Conservation (phyloP, 1,284 basidiomycete species). For the Cutaneotrichosporon cutaneum region DNA sequence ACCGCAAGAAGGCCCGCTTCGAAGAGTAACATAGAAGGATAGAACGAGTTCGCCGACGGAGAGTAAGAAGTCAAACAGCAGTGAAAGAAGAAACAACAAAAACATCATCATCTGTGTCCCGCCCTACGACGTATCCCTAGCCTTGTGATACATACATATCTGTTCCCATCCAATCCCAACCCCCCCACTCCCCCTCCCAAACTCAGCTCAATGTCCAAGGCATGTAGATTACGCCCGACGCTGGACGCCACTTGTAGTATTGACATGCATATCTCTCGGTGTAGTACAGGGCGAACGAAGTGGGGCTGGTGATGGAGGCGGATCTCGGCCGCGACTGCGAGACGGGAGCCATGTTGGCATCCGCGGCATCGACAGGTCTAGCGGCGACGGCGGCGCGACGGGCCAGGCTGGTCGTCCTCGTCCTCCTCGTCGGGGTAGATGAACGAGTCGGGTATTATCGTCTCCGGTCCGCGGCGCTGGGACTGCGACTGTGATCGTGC, state of each 20-base stretch:
- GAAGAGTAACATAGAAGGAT: slow-evolving; percentile 1
- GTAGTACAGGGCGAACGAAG: background rate
- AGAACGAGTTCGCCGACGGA: background rate
- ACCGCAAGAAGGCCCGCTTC: slow-evolving; percentile 8
- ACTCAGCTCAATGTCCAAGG: background rate
- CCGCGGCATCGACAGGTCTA: background rate
- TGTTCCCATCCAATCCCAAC: background rate
- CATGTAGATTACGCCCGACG: slow-evolving; percentile 8
- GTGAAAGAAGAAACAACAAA: slow-evolving; percentile 2
- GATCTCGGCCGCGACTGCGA: background rate
- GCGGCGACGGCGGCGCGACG: background rate
- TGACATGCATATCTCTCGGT: slow-evolving; percentile 6
- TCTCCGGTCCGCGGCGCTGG: slow-evolving; percentile 5
- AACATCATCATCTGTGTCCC: background rate
- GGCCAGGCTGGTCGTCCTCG: background rate
- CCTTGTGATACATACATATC: slow-evolving; percentile 6
- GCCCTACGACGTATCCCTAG: slow-evolving; percentile 3
- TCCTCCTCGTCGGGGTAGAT: slow-evolving; percentile 9
- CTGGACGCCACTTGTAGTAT: slow-evolving; percentile 6
- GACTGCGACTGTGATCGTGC: slow-evolving; percentile 6
- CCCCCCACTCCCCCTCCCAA: background rate
- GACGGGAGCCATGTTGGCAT: too few relatives aligned
- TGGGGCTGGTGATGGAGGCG: too few relatives aligned
- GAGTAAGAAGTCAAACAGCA: slow-evolving; percentile 3
- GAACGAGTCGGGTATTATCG: slow-evolving; percentile 17